Base-by-base conservation (phyloP, 2,329 filamentous ascomycete species). In the Tolypocladium sp. region DNA sequence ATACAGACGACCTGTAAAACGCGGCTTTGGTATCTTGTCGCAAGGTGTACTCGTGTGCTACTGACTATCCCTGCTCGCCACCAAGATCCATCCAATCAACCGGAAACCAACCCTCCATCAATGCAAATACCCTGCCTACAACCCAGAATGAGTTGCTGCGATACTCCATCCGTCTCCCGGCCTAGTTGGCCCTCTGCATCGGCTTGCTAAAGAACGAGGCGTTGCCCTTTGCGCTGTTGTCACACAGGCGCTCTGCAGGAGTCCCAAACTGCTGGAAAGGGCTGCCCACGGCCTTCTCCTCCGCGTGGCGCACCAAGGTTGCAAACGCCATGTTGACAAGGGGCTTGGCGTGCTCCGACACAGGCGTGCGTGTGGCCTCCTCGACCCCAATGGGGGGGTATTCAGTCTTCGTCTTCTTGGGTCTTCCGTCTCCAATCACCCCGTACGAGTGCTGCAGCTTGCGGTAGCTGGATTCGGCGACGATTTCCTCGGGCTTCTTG, bases 251-350 rank as follows among this genome's bases (percentile, higher is more conserved):
- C 25, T 30, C n/a, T 1, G 12, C 40, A 33, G 51, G 51, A n/a
- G 57, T 46, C 17, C 8, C 57, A 58, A 55, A 56, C 44, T 59
- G 57, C 35, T 13, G 22, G 10, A 59, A 46, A 9, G 57, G 53
- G 35, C 54, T 40, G 6, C 38, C 20, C 17, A 57, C 9, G 4
- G 10, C 33, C 40, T 9, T 44, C 4, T 59, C 46, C 6, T 59
- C 58, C 10, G 10, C 46, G 3, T 53, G 54, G 38, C 46, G 58
- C 30, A 58, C 42, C 46, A 77, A 60, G 5, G 69, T 69, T 25
- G 67, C 70, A 59, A 76, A 72, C 3, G 70, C 68, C 72, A 79
- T 73, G 55, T 71, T 74, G 12, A 82, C 57, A 13, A 82, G 68
- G 2, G 77, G 76, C 15, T 69, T 66, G 13, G 72, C 70, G 57